These are phyloP conservation scores for Blastobotrys mokoenaii DNA, from an alignment of 805 yeast species.

Conservation along the genomic window DNA sequence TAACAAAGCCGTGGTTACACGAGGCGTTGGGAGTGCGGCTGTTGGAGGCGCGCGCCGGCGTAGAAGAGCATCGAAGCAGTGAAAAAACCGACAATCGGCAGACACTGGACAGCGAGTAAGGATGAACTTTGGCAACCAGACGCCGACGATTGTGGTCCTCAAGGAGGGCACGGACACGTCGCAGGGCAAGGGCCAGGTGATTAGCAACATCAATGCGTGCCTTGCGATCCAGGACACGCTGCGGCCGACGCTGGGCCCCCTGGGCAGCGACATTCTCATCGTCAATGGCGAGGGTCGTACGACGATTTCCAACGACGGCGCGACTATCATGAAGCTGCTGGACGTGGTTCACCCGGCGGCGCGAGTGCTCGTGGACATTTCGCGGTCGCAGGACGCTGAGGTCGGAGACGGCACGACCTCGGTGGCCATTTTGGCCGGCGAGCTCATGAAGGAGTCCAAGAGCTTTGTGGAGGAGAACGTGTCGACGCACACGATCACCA, in stretches of 20 bases:
- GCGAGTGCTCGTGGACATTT: constrained; percentile 84
- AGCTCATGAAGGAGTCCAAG: constrained; percentile 82
- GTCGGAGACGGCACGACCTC: constrained; percentile 99
- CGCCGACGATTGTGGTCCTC: constrained; percentile 96
- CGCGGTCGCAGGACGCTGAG: constrained; percentile 95
- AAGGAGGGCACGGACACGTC: constrained; percentile 97
- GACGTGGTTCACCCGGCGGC: constrained; percentile 99
- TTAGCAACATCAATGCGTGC: constrained; percentile 94
- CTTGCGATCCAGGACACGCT: constrained; percentile 93
- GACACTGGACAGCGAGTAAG: neutral
- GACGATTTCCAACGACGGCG: constrained; percentile 97
- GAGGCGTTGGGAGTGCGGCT: too few relatives aligned
- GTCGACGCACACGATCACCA: constrained; percentile 78
- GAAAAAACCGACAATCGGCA: neutral
- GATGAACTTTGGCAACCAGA: constrained; percentile 86
- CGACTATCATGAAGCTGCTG: constrained; percentile 81
- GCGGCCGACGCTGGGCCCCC: constrained; percentile 91
- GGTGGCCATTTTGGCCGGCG: constrained; percentile 86
- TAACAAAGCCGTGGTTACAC: too few relatives aligned
- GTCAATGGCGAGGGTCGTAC: constrained; percentile 78
- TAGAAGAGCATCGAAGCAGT: neutral
- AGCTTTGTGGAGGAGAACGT: constrained; percentile 93
- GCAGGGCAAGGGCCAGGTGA: constrained; percentile 93
- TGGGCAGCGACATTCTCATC: constrained; percentile 91
- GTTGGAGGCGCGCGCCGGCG: neutral